Evolutionary conservation across 2,329 filamentous ascomycete genomes (phyloP).

Genomic region (Penicillium rolfsii): DNA sequence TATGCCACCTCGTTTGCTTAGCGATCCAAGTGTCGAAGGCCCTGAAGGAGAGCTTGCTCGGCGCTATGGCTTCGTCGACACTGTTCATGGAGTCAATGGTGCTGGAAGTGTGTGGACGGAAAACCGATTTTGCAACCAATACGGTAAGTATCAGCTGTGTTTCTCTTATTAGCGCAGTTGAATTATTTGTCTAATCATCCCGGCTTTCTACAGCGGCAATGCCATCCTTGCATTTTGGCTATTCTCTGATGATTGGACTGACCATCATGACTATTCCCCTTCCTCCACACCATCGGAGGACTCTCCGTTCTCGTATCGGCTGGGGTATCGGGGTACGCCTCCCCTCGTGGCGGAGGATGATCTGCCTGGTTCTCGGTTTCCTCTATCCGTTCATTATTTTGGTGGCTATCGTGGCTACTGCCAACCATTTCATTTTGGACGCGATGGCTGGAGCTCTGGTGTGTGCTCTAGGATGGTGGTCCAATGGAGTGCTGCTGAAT

Average conservation of each 20-base stretch:
- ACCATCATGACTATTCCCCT: constrained; percentile 70
- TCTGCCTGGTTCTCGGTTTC: constrained; percentile 58
- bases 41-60: constrained; percentile 61
- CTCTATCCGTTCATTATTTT: constrained; percentile 68
- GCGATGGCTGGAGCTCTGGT: constrained; percentile 69
- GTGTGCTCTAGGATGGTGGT: constrained; percentile 65
- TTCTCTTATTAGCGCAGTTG: no score
- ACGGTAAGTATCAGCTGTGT: constrained; percentile 54
- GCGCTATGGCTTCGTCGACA: constrained; percentile 63
- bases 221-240: constrained; percentile 76
- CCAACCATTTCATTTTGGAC: constrained; percentile 73
- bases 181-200: constrained; percentile 3
- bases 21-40: constrained; percentile 58
- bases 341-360: constrained; percentile 56
- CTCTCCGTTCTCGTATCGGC: constrained; percentile 36
- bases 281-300: constrained; percentile 55
- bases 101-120: constrained; percentile 72
- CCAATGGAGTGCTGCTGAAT: constrained; percentile 62
- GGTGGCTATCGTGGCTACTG: constrained; percentile 69
- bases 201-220: constrained; percentile 60
- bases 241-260: constrained; percentile 72
- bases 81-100: constrained; percentile 60
- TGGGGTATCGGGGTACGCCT: constrained; percentile 44
- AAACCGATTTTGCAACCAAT: constrained; percentile 75
- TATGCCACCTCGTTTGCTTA: constrained; percentile 63